phyloP scores from a whole-genome alignment of 2,329 filamentous ascomycete genomes.

The Claviceps humidiphila region DNA sequence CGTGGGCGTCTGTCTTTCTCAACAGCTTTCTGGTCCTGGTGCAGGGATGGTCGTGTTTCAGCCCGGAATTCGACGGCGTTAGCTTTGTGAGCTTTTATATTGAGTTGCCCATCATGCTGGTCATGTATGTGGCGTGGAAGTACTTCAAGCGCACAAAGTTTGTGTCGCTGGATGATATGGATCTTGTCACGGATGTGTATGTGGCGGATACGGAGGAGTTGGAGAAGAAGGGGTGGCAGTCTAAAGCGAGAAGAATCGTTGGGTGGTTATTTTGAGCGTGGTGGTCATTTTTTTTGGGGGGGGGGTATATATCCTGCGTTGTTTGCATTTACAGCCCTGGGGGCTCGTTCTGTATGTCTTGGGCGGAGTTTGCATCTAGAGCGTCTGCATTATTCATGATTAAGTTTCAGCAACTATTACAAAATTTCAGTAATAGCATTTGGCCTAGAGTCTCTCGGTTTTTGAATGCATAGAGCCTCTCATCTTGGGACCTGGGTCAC shows the following conservation, averaged over 20 bases:
- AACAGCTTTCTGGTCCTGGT: constrained; percentile 48
- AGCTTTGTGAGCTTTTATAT: constrained; percentile 53
- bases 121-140: constrained; percentile 62
- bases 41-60: constrained; percentile 52
- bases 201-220: constrained; percentile 25
- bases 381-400: too few relatives aligned
- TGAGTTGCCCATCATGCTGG: constrained; percentile 45
- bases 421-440: too few relatives aligned
- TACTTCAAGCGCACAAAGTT: constrained; percentile 49
- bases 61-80: constrained; percentile 41
- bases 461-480: too few relatives aligned
- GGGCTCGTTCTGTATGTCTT: not conserved
- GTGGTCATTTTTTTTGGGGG: not conserved
- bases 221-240: constrained; percentile 34
- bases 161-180: constrained; percentile 43
- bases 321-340: not conserved
- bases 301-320: not conserved
- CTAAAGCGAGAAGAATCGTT: constrained; percentile 12
- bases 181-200: constrained; percentile 49
- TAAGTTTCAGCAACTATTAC: too few relatives aligned
- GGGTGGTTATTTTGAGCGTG: constrained; percentile 21
- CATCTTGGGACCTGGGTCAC: too few relatives aligned
- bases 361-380: too few relatives aligned
- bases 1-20: constrained; percentile 40
- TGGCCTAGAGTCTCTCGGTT: too few relatives aligned